Conservation (phyloP, 2,329 filamentous ascomycete species). For the Metarhizium robertsii region DNA sequence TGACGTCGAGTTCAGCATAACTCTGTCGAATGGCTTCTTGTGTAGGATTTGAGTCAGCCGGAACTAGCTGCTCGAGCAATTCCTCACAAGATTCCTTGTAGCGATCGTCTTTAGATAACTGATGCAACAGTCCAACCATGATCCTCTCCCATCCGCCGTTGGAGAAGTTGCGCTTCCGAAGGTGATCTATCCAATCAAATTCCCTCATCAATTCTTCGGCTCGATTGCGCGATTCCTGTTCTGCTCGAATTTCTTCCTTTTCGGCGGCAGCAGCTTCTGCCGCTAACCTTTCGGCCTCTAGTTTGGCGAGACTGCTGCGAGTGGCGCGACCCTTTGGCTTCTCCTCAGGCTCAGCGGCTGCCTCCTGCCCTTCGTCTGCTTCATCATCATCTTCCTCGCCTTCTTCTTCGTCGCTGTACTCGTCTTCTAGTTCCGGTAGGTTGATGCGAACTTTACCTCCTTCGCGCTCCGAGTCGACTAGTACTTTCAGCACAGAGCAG, state of each 20-base stretch:
- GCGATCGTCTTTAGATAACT: constrained; percentile 67
- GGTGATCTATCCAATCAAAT: constrained; percentile 77
- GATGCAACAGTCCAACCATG: constrained; percentile 76
- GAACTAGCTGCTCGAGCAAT: constrained; percentile 72
- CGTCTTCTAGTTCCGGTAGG: constrained; percentile 64
- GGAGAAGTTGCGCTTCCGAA: constrained; percentile 75
- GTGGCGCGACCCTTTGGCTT: constrained; percentile 64
- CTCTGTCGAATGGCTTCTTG: constrained; percentile 62
- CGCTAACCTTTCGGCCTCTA: constrained; percentile 61
- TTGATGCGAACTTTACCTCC: constrained; percentile 72
- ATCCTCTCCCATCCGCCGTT: constrained; percentile 89
- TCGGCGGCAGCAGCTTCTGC: constrained; percentile 48
- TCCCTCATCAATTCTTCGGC: constrained; percentile 66
- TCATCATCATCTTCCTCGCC: constrained; percentile 44
- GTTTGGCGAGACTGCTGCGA: constrained; percentile 74
- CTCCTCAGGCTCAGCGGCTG: constrained; percentile 62
- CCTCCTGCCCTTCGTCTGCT: constrained; percentile 42
- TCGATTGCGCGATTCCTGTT: constrained; percentile 49
- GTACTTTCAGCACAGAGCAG: constrained; percentile 79
- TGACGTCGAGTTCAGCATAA: constrained; percentile 72
- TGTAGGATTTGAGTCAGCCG: constrained; percentile 64
- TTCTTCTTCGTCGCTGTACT: constrained; percentile 58
- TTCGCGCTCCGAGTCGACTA: constrained; percentile 67
- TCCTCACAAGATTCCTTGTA: constrained; percentile 66
- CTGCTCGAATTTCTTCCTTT: constrained; percentile 33